Conservation (phyloP, 805 yeast species). For the Allodekkera sacchari region DNA sequence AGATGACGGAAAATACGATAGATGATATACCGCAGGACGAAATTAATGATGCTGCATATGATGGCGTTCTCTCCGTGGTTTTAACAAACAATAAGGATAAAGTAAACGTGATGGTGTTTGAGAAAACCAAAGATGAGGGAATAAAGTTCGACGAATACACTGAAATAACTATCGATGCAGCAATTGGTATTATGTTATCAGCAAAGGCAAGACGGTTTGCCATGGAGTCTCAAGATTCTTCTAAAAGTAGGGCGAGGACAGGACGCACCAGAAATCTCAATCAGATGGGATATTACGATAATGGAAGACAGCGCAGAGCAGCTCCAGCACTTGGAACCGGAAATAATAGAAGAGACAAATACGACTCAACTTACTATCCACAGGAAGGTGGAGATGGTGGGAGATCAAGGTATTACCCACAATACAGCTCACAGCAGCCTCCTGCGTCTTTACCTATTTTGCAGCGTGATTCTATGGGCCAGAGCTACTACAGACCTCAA, state of each 20-base stretch:
- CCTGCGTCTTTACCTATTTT: no score
- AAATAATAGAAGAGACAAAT: not conserved
- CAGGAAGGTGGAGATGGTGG: not conserved
- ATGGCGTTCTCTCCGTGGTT: conserved; percentile 67
- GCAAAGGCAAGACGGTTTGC: conserved; percentile 1
- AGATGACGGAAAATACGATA: conserved; percentile 16
- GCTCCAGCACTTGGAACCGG: no score
- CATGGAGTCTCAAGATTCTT: not conserved
- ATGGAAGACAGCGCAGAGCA: not conserved
- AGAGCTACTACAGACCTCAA: not conserved
- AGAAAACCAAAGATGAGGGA: conserved; percentile 59
- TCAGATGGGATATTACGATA: not conserved
- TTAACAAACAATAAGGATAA: conserved; percentile 40
- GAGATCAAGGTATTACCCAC: no score
- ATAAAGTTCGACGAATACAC: conserved; percentile 79
- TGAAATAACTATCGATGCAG: conserved; percentile 56
- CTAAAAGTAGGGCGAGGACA: not conserved
- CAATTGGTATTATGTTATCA: conserved; percentile 41
- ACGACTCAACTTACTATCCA: not conserved
- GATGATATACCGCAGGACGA: conserved; percentile 32
- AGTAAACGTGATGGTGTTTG: conserved; percentile 68
- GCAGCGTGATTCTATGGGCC: no score
- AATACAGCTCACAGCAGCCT: no score
- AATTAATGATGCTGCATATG: conserved; percentile 70
- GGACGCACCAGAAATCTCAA: not conserved